Conservation (phyloP, 805 yeast species). For the Ogataea pignaliae region DNA sequence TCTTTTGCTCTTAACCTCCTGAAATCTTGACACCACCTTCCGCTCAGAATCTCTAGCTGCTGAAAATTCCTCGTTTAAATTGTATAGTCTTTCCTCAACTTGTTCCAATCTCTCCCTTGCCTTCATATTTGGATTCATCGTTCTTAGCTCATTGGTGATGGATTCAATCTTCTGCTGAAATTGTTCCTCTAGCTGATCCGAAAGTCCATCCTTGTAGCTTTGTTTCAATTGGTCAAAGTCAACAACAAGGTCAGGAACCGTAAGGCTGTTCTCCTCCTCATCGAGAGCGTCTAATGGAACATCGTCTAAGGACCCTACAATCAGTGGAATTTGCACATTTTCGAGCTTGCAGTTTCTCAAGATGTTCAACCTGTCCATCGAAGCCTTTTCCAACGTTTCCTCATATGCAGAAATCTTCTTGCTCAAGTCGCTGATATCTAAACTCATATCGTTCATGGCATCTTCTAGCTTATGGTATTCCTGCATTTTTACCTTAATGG, state of each 20-base stretch:
- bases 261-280: conserved; percentile 24
- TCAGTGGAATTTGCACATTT: conserved; percentile 58
- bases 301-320: conserved; percentile 53
- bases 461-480: conserved; percentile 27
- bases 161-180: conserved; percentile 33
- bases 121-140: conserved; percentile 73
- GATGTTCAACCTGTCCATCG: conserved; percentile 51
- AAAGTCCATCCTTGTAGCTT: conserved; percentile 35
- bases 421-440: conserved; percentile 27
- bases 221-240: conserved; percentile 48
- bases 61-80: conserved; percentile 61
- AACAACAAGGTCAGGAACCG: conserved; percentile 44
- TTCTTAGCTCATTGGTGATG: conserved; percentile 33
- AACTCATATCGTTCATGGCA: conserved; percentile 23
- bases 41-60: conserved; percentile 58
- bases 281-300: conserved; percentile 56
- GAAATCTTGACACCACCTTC: conserved; percentile 49
- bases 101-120: conserved; percentile 74
- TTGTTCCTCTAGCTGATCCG: conserved; percentile 18
- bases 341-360: conserved; percentile 74
- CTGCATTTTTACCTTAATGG: conserved; percentile 10
- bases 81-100: conserved; percentile 55
- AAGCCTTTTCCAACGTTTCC: conserved; percentile 50
- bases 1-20: conserved; percentile 55
- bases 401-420: conserved; percentile 39